Evolutionary conservation across 2,329 filamentous ascomycete genomes (phyloP).

Genomic region (Colletotrichum sp.): DNA sequence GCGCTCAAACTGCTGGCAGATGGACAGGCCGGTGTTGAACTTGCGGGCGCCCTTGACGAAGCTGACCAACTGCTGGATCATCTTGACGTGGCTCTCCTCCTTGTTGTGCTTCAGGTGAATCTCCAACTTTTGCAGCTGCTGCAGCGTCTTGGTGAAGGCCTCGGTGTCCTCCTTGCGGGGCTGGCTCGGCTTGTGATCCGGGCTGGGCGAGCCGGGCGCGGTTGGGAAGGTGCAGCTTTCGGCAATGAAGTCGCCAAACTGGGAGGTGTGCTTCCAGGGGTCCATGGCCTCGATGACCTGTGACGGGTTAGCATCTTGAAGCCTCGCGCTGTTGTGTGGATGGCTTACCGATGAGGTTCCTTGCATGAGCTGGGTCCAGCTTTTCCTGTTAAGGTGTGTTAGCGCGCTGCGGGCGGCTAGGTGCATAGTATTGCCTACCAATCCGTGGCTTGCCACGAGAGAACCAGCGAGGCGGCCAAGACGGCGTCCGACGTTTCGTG

Average conservation of each 20-base stretch:
- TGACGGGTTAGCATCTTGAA: not conserved
- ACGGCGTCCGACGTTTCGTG: constrained; percentile 89
- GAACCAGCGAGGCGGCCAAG: constrained; percentile 85
- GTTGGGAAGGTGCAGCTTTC: constrained; percentile 78
- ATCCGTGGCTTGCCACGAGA: constrained; percentile 96
- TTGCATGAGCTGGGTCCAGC: constrained; percentile 92
- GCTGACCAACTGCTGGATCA: constrained; percentile 71
- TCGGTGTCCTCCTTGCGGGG: constrained; percentile 74
- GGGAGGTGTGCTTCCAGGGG: constrained; percentile 86
- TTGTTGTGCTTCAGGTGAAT: constrained; percentile 70
- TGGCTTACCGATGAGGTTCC: constrained; percentile 82
- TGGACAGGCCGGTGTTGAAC: constrained; percentile 71
- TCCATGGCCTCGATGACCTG: constrained; percentile 89
- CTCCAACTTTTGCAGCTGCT: constrained; percentile 72
- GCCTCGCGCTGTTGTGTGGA: not conserved
- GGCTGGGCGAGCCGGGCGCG: constrained; percentile 66
- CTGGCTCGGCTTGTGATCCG: constrained; percentile 65
- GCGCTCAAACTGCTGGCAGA: constrained; percentile 88
- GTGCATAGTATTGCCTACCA: constrained; percentile 69
- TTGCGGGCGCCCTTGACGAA: constrained; percentile 77
- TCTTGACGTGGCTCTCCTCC: constrained; percentile 64
- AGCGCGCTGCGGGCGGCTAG: constrained; percentile 35
- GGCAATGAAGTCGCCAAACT: constrained; percentile 82
- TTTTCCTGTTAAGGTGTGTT: constrained; percentile 66
- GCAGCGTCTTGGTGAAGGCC: constrained; percentile 69